These are phyloP conservation scores for Trichoderma atroviride DNA, from an alignment of 2,329 filamentous ascomycete species.

Conservation along the genomic window DNA sequence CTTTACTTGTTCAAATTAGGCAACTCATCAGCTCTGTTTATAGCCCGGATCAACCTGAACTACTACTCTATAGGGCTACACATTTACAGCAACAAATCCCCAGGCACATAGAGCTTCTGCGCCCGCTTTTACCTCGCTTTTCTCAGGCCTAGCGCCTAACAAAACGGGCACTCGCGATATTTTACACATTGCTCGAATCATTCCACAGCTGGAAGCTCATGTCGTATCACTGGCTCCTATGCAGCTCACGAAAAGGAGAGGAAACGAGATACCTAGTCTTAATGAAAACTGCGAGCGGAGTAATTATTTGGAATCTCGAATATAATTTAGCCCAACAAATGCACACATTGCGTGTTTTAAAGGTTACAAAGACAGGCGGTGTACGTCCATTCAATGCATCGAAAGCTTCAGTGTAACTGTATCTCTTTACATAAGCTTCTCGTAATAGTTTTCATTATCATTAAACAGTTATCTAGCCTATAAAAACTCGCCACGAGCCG, in stretches of 20 bases:
- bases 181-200: neutral
- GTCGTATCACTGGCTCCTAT: neutral
- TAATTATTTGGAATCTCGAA: neutral
- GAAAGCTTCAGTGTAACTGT: neutral
- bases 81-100: neutral
- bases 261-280: neutral
- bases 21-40: neutral
- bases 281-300: neutral
- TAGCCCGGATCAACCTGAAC: neutral
- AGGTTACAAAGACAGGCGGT: neutral
- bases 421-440: neutral
- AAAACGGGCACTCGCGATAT: neutral
- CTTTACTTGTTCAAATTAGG: neutral
- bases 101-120: too few species aligned
- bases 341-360: neutral
- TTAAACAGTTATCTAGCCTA: constrained; percentile 5
- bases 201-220: neutral
- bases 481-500: neutral
- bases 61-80: neutral
- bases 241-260: neutral
- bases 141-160: too few species aligned
- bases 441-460: constrained; percentile 11
- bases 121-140: too few species aligned
- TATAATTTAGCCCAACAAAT: neutral
- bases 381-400: neutral